A percentile compares a stretch with the other conserved stretches of the same genome.
phyloP scores from a whole-genome alignment of 23 red algal species.

The Gracilariopsis chorda region DNA sequence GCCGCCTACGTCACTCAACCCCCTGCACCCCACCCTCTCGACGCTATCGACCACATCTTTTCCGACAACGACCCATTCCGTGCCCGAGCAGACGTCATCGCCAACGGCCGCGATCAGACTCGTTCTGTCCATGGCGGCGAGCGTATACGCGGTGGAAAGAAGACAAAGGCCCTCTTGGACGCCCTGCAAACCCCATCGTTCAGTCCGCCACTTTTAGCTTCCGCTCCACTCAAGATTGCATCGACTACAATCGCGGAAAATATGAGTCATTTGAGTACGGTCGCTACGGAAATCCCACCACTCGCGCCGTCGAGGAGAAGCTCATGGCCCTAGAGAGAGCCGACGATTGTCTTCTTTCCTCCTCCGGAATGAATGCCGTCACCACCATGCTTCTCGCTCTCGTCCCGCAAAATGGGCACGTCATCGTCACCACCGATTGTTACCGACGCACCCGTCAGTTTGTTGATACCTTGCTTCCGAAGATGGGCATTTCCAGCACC shows the following conservation, averaged over 20 bases:
- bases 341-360: constrained; percentile 86
- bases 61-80: neutral
- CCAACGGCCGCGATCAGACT: constrained; percentile 39
- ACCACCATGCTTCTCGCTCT: constrained; percentile 98
- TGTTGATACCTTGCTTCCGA: constrained; percentile 83
- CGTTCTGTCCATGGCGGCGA: constrained; percentile 94
- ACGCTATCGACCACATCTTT: neutral
- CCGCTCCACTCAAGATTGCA: constrained; percentile 82
- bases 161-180: constrained; percentile 77
- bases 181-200: constrained; percentile 88
- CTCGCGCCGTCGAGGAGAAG: constrained; percentile 95
- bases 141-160: constrained; percentile 77
- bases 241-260: constrained; percentile 91
- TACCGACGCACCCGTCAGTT: constrained; percentile 98
- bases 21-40: neutral
- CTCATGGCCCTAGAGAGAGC: constrained; percentile 81
- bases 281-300: constrained; percentile 95
- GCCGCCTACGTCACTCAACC: constrained; percentile 11
- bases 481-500: constrained; percentile 78
- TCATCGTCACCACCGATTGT: constrained; percentile 97
- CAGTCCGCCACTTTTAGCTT: constrained; percentile 95
- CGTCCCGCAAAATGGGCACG: constrained; percentile 68
- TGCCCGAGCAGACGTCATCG: neutral
- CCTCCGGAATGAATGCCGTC: constrained; percentile 96
- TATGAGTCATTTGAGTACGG: constrained; percentile 98